Percentiles rank a stretch among this genome's conserved stretches.
Conservation (phyloP, 352 stramenopile genomes). For the Phytophthora sojae region DNA sequence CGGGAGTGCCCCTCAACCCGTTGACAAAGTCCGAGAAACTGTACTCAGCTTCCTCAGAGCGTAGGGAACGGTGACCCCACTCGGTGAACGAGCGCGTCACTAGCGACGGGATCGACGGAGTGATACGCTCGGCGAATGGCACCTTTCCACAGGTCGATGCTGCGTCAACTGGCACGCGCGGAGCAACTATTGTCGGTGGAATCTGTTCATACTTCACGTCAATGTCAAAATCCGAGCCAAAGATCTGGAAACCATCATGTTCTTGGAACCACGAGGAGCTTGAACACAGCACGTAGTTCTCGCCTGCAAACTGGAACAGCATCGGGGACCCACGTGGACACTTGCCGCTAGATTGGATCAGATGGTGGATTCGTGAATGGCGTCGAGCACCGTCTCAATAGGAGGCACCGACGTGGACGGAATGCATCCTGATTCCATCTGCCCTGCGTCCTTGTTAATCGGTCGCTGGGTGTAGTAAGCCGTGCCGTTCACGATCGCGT, state of each 20-base stretch:
- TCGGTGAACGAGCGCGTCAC: conserved; percentile 13
- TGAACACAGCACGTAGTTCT: conserved; percentile 49
- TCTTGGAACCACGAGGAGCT: background rate
- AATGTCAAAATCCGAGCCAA: conserved; percentile 31
- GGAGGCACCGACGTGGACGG: conserved; percentile 23
- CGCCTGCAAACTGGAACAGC: conserved; percentile 32
- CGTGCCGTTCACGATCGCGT: conserved; percentile 44
- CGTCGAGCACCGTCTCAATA: conserved; percentile 23
- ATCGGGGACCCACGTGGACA: conserved; percentile 14
- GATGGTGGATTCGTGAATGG: conserved; percentile 15
- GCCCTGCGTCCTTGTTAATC: background rate
- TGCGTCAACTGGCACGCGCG: conserved; percentile 2
- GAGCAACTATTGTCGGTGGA: conserved; percentile 5
- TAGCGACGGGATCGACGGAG: no score
- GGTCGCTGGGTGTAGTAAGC: conserved; percentile 37
- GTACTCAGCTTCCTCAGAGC: conserved; percentile 14
- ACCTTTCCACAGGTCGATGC: conserved; percentile 20
- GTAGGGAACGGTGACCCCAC: conserved; percentile 22
- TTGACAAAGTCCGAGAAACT: no score
- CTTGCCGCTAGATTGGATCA: background rate
- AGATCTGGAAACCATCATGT: conserved; percentile 25
- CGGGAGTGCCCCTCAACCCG: no score
- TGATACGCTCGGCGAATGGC: conserved; percentile 2
- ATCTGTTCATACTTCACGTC: conserved; percentile 24
- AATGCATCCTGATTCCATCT: conserved; percentile 26